Evolutionary conservation across 192 early-diverging fungal genomes (phyloP).

Genomic region (Rhizophlyctis rosea): DNA sequence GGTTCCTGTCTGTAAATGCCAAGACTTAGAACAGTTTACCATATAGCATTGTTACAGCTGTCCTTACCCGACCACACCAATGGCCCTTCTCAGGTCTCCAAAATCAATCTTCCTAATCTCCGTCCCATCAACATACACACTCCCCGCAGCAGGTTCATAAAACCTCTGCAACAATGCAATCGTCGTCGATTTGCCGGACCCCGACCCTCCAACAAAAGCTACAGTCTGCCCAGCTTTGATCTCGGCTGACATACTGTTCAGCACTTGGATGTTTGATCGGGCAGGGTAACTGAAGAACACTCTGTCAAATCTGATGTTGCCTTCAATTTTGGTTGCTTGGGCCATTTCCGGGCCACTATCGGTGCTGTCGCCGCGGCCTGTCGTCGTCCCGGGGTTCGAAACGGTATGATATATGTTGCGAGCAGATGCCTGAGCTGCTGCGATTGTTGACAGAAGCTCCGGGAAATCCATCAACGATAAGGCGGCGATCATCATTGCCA

Average conservation of each 20-base stretch:
- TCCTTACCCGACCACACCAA: constrained; percentile 88
- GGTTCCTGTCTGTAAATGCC: no score
- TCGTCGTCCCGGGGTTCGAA: constrained; percentile 57
- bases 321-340: constrained; percentile 26
- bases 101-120: no score
- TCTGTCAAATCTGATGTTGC: constrained; percentile 47
- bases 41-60: constrained; percentile 70
- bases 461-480: constrained; percentile 72
- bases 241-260: constrained; percentile 49
- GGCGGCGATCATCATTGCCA: constrained; percentile 33
- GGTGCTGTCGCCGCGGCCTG: no score
- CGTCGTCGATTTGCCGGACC: constrained; percentile 69
- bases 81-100: constrained; percentile 64
- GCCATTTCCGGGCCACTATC: constrained; percentile 19
- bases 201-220: constrained; percentile 79
- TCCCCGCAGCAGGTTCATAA: constrained; percentile 55
- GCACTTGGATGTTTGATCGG: constrained; percentile 52
- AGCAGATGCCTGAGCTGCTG: constrained; percentile 72
- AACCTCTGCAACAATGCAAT: constrained; percentile 61
- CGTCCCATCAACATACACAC: constrained; percentile 54
- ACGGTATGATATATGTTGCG: constrained; percentile 69
- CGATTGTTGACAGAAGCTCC: constrained; percentile 67
- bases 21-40: constrained; percentile 51
- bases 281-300: constrained; percentile 72
- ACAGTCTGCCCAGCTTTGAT: constrained; percentile 65